These are phyloP conservation scores for Circinella umbellata DNA, from an alignment of 371 early-diverging fungal species.

Conservation along the genomic window DNA sequence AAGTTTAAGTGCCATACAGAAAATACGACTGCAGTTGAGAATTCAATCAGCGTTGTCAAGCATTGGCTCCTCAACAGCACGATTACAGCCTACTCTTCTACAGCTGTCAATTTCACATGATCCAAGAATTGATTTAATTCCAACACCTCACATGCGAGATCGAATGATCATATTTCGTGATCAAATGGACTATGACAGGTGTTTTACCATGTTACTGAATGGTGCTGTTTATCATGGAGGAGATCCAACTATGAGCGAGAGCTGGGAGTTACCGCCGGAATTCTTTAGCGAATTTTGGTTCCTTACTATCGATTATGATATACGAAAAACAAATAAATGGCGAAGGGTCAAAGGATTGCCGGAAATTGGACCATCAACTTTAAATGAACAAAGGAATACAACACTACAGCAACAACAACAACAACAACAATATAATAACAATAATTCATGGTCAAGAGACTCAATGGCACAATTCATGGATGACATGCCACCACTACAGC, in stretches of 20 bases:
- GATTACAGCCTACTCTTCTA: slow-evolving; percentile 44
- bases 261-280: slow-evolving; percentile 60
- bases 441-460: slow-evolving; percentile 2
- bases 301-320: slow-evolving; percentile 43
- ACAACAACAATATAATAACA: neutral
- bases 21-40: slow-evolving; percentile 43
- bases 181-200: slow-evolving; percentile 60
- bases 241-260: slow-evolving; percentile 60
- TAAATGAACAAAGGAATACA: neutral
- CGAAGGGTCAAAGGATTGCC: slow-evolving; percentile 39
- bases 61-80: slow-evolving; percentile 25
- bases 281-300: slow-evolving; percentile 61
- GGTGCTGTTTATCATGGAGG: slow-evolving; percentile 61
- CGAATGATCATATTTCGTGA: slow-evolving; percentile 65
- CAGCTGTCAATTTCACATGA: slow-evolving; percentile 62
- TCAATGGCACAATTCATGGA: slow-evolving; percentile 16
- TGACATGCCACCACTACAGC: slow-evolving; percentile 20
- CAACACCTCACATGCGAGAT: slow-evolving; percentile 62
- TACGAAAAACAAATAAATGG: slow-evolving; percentile 43
- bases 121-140: slow-evolving; percentile 62
- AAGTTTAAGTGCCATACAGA: slow-evolving; percentile 49
- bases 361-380: slow-evolving; percentile 23
- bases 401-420: neutral
- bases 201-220: slow-evolving; percentile 52
- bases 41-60: slow-evolving; percentile 38